Conservation (phyloP, 805 yeast genomes). For the Kodamaea restingae region DNA sequence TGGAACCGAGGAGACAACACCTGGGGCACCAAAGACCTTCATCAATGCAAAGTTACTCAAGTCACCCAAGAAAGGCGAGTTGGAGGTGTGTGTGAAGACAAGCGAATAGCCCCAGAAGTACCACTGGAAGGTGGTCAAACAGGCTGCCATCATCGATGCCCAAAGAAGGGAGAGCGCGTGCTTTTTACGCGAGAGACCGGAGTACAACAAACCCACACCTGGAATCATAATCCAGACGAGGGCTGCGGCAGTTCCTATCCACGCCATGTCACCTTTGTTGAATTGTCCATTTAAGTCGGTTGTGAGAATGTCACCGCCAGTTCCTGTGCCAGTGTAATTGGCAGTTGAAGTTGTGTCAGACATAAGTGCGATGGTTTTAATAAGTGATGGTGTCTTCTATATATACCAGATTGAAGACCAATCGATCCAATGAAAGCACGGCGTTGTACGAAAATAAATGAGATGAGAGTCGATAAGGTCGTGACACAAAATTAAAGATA, state of each 20-base stretch:
- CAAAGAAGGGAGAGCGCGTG: slow-evolving; percentile 92
- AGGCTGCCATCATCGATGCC: slow-evolving; percentile 88
- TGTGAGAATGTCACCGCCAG: slow-evolving; percentile 78
- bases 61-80: slow-evolving; percentile 72
- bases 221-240: slow-evolving; percentile 96
- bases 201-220: slow-evolving; percentile 89
- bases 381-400: neutral
- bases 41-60: slow-evolving; percentile 75
- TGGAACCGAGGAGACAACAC: slow-evolving; percentile 68
- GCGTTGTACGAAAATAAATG: no score
- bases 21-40: slow-evolving; percentile 78
- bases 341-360: neutral
- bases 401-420: no score
- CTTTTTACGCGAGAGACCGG: slow-evolving; percentile 91
- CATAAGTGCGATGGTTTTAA: neutral
- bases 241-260: slow-evolving; percentile 74
- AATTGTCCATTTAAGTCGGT: slow-evolving; percentile 68
- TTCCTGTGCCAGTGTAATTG: slow-evolving; percentile 50
- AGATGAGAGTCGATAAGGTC: no score
- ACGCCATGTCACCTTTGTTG: slow-evolving; percentile 75
- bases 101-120: slow-evolving; percentile 97
- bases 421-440: no score
- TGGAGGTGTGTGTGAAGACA: slow-evolving; percentile 66
- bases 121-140: slow-evolving; percentile 90
- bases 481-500: no score